Conservation (phyloP, 2,329 filamentous ascomycete species). For the Monilinia polystroma region DNA sequence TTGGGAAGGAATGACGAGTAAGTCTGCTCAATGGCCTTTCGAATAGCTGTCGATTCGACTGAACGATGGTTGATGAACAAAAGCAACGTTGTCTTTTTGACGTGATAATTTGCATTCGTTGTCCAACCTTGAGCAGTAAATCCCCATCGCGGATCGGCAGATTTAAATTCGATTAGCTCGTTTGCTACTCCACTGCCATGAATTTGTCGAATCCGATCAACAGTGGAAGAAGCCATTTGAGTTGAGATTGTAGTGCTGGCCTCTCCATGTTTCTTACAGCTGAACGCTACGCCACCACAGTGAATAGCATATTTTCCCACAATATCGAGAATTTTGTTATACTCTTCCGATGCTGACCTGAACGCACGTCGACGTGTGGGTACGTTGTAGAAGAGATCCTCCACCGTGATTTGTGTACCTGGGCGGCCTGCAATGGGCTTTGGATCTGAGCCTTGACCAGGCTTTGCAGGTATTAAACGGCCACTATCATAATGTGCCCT, state of each 20-base stretch:
- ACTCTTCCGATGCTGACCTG: conserved; percentile 88
- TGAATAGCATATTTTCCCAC: conserved; percentile 93
- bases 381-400: conserved; percentile 96
- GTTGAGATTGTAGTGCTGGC: conserved; percentile 79
- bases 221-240: conserved; percentile 65
- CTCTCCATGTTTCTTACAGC: conserved; percentile 95
- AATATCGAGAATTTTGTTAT: conserved; percentile 95
- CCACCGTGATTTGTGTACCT: conserved; percentile 93
- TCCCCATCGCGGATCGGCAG: conserved; percentile 73
- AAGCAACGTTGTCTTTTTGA: conserved; percentile 83
- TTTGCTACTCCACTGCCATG: conserved; percentile 82
- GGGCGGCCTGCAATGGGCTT: conserved; percentile 83
- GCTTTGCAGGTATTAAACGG: conserved; percentile 77
- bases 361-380: conserved; percentile 87
- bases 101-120: conserved; percentile 92
- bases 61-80: conserved; percentile 96
- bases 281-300: conserved; percentile 86
- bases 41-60: conserved; percentile 85
- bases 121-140: conserved; percentile 79
- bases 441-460: conserved; percentile 81
- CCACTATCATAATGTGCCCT: conserved; percentile 84
- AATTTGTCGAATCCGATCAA: conserved; percentile 87
- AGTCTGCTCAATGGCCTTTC: conserved; percentile 86
- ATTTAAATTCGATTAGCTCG: conserved; percentile 76
- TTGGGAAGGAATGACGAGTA: conserved; percentile 89